Evolutionary conservation across 768 basidiomycete species (phyloP).

Genomic region (Rhodotorula taiwanensis): DNA sequence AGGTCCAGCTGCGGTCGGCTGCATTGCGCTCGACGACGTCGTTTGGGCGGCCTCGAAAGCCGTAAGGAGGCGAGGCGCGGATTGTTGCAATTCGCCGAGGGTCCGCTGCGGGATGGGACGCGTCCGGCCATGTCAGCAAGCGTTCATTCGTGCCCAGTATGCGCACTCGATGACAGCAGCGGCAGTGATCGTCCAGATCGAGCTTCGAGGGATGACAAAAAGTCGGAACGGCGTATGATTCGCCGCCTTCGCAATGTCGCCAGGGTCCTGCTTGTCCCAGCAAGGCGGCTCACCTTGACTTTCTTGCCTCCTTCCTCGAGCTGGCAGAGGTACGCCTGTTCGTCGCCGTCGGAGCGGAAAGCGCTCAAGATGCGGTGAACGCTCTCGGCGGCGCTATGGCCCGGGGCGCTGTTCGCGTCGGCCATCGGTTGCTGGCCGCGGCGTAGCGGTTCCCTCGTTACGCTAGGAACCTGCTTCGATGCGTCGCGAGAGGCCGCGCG

Average conservation of each 20-base stretch:
- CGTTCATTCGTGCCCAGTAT: too few relatives aligned
- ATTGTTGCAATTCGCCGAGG: not conserved
- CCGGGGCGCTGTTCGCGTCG: not conserved
- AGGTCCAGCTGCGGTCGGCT: not conserved
- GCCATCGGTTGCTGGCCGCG: too few relatives aligned
- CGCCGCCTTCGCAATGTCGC: too few relatives aligned
- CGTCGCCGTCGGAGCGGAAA: not conserved
- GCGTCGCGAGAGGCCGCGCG: too few relatives aligned
- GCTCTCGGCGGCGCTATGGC: not conserved
- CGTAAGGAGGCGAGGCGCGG: conserved; percentile 19
- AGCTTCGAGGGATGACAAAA: too few relatives aligned
- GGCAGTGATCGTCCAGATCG: not conserved
- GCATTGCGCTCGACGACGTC: not conserved
- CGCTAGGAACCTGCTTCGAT: too few relatives aligned
- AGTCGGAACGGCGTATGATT: too few relatives aligned
- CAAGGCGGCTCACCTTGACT: conserved; percentile 21
- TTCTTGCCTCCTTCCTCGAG: conserved; percentile 10
- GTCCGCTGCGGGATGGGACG: conserved; percentile 17
- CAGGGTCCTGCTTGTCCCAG: too few relatives aligned
- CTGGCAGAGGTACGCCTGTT: conserved; percentile 1
- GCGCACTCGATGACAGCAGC: not conserved
- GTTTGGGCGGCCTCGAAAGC: not conserved
- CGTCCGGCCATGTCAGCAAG: too few relatives aligned
- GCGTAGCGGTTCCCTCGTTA: too few relatives aligned
- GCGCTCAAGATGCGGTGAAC: not conserved